A percentile compares a stretch with the other conserved stretches of the same genome.
Conservation (phyloP, 2,329 filamentous ascomycete genomes). For the Trichophyton benhamiae region DNA sequence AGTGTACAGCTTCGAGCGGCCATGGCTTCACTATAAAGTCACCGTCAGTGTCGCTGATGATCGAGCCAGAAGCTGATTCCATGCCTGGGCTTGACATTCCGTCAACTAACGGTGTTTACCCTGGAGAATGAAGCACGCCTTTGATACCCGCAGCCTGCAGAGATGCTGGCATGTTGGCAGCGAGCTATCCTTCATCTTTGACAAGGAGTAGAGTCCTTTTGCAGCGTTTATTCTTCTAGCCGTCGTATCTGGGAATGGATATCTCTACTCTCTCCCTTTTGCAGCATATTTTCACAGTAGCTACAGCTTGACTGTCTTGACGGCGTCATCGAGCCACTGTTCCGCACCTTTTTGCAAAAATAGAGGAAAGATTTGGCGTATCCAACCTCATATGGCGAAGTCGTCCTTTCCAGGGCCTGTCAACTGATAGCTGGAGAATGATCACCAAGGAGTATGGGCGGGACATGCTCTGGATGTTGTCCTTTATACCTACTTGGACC, state of each 20-base stretch:
- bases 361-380: too few relatives aligned
- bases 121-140: not conserved
- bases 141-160: not conserved
- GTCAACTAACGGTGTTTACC: not conserved
- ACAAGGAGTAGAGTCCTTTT: not conserved
- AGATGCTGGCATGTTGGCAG: not conserved
- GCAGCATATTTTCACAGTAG: too few relatives aligned
- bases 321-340: too few relatives aligned
- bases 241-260: too few relatives aligned
- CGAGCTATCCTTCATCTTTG: not conserved
- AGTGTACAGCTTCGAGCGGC: not conserved
- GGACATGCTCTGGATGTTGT: slow-evolving; percentile 8
- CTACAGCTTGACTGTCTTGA: too few relatives aligned
- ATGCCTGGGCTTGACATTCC: not conserved
- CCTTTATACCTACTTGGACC: slow-evolving; percentile 5
- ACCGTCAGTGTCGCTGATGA: not conserved
- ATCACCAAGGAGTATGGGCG: slow-evolving; percentile 6
- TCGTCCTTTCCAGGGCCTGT: slow-evolving; percentile 7
- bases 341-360: too few relatives aligned
- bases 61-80: not conserved
- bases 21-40: too few relatives aligned
- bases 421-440: slow-evolving; percentile 4
- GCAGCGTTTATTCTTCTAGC: not conserved
- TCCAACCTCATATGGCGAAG: not conserved
- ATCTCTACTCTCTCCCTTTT: too few relatives aligned